Evolutionary conservation across 805 yeast genomes (phyloP), one percentile per base, ranked within the genome.

Genomic region (Maudiozyma saulgeensis): DNA sequence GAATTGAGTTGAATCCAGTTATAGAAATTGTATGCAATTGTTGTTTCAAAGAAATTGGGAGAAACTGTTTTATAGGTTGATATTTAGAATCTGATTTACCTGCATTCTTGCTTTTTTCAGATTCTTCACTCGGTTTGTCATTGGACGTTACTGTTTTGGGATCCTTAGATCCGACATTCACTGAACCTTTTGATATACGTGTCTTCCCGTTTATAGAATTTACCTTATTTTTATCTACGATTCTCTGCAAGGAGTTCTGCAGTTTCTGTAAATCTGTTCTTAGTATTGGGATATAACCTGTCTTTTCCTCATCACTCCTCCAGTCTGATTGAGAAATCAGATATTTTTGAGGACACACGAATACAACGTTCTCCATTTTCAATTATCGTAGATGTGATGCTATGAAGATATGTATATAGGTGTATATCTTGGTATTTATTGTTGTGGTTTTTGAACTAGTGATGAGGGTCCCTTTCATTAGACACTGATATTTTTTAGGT

Each of bases 241-340:
- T 32, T 6, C 39, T 41, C 25, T 43, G 39, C 40, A 58, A 34
- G 2, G 56, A 47, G 21, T 51, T 39, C 45, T 59, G 51, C 34
- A 62, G 55, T 35, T 49, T 54, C 9, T 51, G 46, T 15, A 62
- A 28, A 47, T 61, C 64, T 21, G 63, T 47, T 47, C 53, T 53
- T 45, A 62, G 49, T 38, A 62, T 56, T 2, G 66, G 66, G 6
- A 62, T 53, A 44, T 45, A 61, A 2, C 66, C 66, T 4, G 57
- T 55, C 44, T 51, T 56, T 41, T 50, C 53, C 5, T 23, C 32
- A n/a, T 47, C 50, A 43, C 64, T 60, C 43, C 56, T 53, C 64
- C 64, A 62, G 31, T 43, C 45, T 23, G 41, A 41, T 6, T 56
- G 53, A 6, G 60, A 52, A 2, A 45, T 25, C n/a, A 60, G 47